Evolutionary conservation across 495 filamentous ascomycete genomes (phyloP).

Genomic region (Annulohypoxylon nitens): DNA sequence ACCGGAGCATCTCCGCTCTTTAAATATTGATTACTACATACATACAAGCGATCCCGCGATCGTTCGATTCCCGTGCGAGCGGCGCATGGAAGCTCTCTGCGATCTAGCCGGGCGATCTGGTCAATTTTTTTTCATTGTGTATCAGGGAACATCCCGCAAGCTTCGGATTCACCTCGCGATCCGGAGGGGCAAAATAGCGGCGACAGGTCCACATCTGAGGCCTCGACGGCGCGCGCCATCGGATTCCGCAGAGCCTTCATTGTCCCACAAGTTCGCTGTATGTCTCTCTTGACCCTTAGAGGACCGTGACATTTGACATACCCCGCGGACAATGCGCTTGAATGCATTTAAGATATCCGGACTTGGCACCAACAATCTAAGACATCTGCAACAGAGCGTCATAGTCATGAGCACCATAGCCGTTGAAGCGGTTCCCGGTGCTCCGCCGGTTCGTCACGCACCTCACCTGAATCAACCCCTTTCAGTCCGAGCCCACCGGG

Average conservation of each 20-base stretch:
- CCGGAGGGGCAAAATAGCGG: conserved; percentile 26
- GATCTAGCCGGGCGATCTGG: background rate
- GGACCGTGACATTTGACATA: conserved; percentile 14
- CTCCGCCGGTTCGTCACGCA: conserved; percentile 17
- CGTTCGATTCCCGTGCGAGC: conserved; percentile 1
- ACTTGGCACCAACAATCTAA: conserved; percentile 15
- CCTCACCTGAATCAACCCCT: conserved; percentile 9
- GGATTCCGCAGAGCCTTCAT: conserved; percentile 13
- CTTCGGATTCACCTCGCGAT: conserved; percentile 3
- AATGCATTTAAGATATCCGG: background rate
- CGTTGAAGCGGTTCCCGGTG: conserved; percentile 8
- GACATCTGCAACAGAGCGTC: conserved; percentile 17
- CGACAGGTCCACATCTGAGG: conserved; percentile 4
- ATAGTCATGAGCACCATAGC: background rate
- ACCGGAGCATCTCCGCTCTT: background rate
- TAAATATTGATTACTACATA: conserved; percentile 8
- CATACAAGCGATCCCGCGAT: background rate
- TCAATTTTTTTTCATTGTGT: background rate
- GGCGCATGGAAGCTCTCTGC: conserved; percentile 15
- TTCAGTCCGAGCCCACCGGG: conserved; percentile 21
- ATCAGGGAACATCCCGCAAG: conserved; percentile 23
- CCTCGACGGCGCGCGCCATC: conserved; percentile 5
- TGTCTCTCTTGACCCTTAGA: conserved; percentile 12
- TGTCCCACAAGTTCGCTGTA: conserved; percentile 20
- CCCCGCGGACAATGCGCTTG: conserved; percentile 9